A percentile compares a stretch with the other conserved stretches of the same genome.
phyloP scores from a whole-genome alignment of 805 yeast genomes.

The Yarrowia hollandica region DNA sequence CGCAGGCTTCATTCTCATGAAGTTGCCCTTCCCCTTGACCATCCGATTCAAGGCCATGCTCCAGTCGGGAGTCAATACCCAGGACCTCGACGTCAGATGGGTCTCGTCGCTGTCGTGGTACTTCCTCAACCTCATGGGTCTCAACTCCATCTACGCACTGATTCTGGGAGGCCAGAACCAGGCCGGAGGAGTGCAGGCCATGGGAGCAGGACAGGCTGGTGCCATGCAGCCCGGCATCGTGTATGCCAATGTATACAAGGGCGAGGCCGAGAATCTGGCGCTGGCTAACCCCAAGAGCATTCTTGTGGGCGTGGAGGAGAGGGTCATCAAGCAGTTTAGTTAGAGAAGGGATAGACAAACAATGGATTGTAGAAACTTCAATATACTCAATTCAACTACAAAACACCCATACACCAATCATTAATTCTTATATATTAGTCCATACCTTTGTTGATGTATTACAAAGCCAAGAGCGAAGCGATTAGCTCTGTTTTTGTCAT shows the following conservation, averaged over 20 bases:
- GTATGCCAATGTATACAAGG: conserved; percentile 60
- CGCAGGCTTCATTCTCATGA: conserved; percentile 85
- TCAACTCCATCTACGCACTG: conserved; percentile 74
- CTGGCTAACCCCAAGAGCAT: conserved; percentile 58
- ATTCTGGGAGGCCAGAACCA: conserved; percentile 52
- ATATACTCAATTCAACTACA: no score
- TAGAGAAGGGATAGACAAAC: no score
- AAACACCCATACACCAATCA: no score
- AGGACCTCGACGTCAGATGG: conserved; percentile 85
- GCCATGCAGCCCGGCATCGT: conserved; percentile 53
- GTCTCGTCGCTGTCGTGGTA: conserved; percentile 96
- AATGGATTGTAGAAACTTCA: no score
- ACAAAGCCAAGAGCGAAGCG: no score
- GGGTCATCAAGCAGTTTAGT: conserved; percentile 42
- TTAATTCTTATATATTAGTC: no score
- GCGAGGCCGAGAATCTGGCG: conserved; percentile 73
- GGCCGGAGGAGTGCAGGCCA: conserved; percentile 39
- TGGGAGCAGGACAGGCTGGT: conserved; percentile 36
- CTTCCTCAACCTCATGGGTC: conserved; percentile 81
- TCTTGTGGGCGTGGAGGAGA: conserved; percentile 60
- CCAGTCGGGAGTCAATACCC: conserved; percentile 81
- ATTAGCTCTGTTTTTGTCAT: no score
- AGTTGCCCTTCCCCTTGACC: conserved; percentile 89
- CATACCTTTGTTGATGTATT: no score
- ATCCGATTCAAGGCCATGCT: conserved; percentile 87